Percentiles rank a stretch among this genome's conserved stretches.
Conservation (phyloP, 306 rosid species). For the Lathyrus aphaca region DNA sequence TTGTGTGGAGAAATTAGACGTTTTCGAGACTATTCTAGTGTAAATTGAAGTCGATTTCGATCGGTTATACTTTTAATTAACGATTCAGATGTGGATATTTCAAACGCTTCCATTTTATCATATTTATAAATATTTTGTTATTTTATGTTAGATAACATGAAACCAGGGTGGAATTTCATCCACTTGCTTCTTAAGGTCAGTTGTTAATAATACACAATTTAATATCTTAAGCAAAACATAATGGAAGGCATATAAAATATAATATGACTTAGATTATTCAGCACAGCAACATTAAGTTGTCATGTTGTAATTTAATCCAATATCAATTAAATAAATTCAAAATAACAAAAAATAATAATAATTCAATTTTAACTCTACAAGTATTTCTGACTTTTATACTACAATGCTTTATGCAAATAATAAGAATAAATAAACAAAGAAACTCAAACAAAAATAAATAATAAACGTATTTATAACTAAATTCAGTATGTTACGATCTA, state of each 20-base stretch:
- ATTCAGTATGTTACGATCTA: too few species aligned
- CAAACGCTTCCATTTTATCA: too few species aligned
- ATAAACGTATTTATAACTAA: constrained; percentile 28
- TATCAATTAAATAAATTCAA: constrained; percentile 4
- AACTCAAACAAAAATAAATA: constrained; percentile 31
- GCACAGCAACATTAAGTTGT: constrained; percentile 31
- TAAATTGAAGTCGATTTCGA: background rate
- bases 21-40: background rate
- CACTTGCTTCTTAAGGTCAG: constrained; percentile 35
- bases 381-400: constrained; percentile 3
- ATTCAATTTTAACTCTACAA: constrained; percentile 10
- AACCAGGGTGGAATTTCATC: constrained; percentile 42
- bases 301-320: constrained; percentile 35
- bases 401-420: constrained; percentile 11
- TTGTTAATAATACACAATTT: constrained; percentile 38
- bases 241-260: constrained; percentile 2
- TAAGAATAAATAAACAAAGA: constrained; percentile 9
- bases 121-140: too few species aligned
- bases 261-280: constrained; percentile 31
- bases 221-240: constrained; percentile 22
- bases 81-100: too few species aligned
- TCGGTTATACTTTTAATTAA: too few species aligned
- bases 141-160: background rate
- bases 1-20: background rate
- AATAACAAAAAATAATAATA: background rate